Evolutionary conservation across 371 early-diverging fungal species (phyloP).

Genomic region (Lichtheimia hyalospora): DNA sequence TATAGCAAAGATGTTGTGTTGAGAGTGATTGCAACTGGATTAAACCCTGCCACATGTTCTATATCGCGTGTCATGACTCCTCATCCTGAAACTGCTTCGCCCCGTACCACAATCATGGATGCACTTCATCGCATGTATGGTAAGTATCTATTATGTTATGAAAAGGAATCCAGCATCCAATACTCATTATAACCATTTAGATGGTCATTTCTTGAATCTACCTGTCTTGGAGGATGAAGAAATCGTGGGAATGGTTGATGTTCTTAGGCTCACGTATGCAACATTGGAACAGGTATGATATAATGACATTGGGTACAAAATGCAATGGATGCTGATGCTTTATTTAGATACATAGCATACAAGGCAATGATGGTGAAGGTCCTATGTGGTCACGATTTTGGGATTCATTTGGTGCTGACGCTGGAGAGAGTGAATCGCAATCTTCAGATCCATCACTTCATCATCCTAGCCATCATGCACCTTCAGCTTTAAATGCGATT

Average conservation of each 20-base stretch:
- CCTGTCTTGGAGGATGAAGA: slow-evolving; percentile 85
- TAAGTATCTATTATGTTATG: slow-evolving; percentile 22
- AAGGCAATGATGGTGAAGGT: slow-evolving; percentile 47
- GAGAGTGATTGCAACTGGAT: slow-evolving; percentile 87
- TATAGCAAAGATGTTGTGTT: slow-evolving; percentile 81
- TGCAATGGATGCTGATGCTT: neutral
- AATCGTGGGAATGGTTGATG: slow-evolving; percentile 89
- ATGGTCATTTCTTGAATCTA: slow-evolving; percentile 91
- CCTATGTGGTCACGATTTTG: slow-evolving; percentile 50
- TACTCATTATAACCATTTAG: slow-evolving; percentile 36
- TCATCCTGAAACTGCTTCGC: slow-evolving; percentile 84
- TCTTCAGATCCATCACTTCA: slow-evolving; percentile 37
- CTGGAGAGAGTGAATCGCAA: slow-evolving; percentile 42
- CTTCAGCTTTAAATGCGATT: slow-evolving; percentile 17
- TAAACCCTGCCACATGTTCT: slow-evolving; percentile 82
- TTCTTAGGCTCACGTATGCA: slow-evolving; percentile 85
- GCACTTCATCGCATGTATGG: slow-evolving; percentile 91
- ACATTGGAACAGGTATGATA: slow-evolving; percentile 67
- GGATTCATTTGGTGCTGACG: slow-evolving; percentile 52
- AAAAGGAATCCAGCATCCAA: neutral
- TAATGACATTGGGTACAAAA: neutral
- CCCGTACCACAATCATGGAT: slow-evolving; percentile 80
- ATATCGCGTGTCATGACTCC: slow-evolving; percentile 95
- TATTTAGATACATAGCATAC: slow-evolving; percentile 32
- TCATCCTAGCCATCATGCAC: slow-evolving; percentile 16